Percentiles rank a stretch among this genome's conserved stretches.
These are phyloP conservation scores for Evernia prunastri DNA, from an alignment of 495 filamentous ascomycete species.

Conservation along the genomic window DNA sequence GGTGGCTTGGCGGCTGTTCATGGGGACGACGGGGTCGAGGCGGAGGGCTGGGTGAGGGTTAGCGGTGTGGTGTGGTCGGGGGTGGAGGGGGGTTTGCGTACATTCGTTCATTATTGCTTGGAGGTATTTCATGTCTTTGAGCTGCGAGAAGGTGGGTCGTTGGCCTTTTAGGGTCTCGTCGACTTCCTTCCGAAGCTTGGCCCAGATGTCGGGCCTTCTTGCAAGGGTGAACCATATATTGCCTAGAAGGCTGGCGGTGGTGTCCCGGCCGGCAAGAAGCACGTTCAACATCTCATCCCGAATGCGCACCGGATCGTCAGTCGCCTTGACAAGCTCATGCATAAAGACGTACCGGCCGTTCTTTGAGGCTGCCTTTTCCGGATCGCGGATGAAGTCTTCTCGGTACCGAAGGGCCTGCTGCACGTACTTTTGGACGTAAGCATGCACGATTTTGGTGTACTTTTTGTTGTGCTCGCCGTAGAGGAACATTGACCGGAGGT, in stretches of 20 bases:
- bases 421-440: constrained; percentile 21
- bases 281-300: constrained; percentile 35
- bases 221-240: constrained; percentile 33
- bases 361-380: neutral
- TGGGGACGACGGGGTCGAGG: constrained; percentile 67
- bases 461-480: neutral
- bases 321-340: constrained; percentile 39
- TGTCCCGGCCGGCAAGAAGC: constrained; percentile 43
- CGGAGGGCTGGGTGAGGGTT: constrained; percentile 27
- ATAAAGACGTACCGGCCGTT: constrained; percentile 27
- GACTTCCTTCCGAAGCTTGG: constrained; percentile 18
- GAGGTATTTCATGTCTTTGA: constrained; percentile 15
- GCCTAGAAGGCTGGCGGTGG: constrained; percentile 51
- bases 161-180: neutral
- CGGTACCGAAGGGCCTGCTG: constrained; percentile 37
- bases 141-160: neutral
- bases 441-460: neutral
- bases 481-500: neutral
- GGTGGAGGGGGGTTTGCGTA: neutral
- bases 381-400: constrained; percentile 2
- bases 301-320: constrained; percentile 42
- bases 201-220: neutral
- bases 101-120: constrained; percentile 31
- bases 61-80: neutral
- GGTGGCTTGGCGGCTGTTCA: constrained; percentile 63